Evolutionary conservation across 1,139 yeast species (phyloP).

Genomic region (Nakaseomyces nivariensis): DNA sequence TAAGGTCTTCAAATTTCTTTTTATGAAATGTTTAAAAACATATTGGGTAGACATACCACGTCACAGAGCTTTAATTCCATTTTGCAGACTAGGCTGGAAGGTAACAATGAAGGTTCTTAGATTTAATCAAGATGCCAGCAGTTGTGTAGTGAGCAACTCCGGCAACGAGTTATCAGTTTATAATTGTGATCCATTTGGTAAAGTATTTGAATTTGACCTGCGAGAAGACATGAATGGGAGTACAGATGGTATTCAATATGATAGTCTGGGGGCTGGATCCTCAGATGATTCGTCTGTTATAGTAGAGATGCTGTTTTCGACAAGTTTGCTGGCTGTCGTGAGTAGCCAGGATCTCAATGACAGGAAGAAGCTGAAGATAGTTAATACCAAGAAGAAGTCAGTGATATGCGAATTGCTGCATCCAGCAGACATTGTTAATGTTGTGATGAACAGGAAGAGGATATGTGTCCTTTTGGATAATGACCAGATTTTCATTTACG

Average conservation of each 20-base stretch:
- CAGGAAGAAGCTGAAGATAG: constrained; percentile 45
- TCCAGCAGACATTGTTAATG: constrained; percentile 50
- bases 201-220: constrained; percentile 25
- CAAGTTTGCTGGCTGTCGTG: constrained; percentile 56
- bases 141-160: constrained; percentile 22
- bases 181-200: constrained; percentile 30
- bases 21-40: no score
- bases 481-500: constrained; percentile 63
- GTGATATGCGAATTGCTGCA: constrained; percentile 47
- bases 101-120: constrained; percentile 21
- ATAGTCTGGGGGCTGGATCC: constrained; percentile 4
- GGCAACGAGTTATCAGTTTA: constrained; percentile 18
- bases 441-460: constrained; percentile 57
- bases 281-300: constrained; percentile 18
- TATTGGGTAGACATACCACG: no score
- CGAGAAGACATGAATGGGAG: constrained; percentile 1
- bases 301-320: constrained; percentile 60
- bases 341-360: constrained; percentile 33
- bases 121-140: constrained; percentile 29
- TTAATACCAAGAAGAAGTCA: constrained; percentile 47
- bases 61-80: no score
- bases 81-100: no score
- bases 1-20: no score
- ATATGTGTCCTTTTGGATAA: constrained; percentile 48
- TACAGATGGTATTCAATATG: constrained; percentile 1